These are phyloP conservation scores for Calonectria pseudoturangicola DNA, from an alignment of 2,329 filamentous ascomycete genomes.

Conservation along the genomic window DNA sequence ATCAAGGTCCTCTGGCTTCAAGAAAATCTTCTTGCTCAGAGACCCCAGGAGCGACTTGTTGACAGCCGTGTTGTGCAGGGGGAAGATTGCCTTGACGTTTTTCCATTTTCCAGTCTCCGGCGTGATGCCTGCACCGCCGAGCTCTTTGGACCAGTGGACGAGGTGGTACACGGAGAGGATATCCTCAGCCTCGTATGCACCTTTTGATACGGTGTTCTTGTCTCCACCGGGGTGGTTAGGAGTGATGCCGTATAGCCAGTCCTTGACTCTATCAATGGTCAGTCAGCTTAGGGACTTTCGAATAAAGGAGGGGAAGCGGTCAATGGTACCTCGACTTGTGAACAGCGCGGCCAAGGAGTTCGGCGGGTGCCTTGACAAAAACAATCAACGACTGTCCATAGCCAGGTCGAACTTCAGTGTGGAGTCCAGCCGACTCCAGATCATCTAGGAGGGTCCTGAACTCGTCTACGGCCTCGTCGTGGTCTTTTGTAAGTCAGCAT, in stretches of 20 bases:
- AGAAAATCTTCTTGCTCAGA: conserved; percentile 71
- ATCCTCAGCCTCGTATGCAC: conserved; percentile 77
- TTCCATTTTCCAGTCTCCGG: conserved; percentile 75
- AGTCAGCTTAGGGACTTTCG: background rate
- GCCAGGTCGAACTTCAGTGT: conserved; percentile 83
- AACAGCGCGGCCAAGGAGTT: conserved; percentile 78
- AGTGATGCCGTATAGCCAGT: conserved; percentile 84
- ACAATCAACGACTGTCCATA: conserved; percentile 80
- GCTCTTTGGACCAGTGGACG: conserved; percentile 73
- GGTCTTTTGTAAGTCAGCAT: conserved; percentile 51
- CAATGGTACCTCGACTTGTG: conserved; percentile 77
- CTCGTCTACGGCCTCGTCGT: conserved; percentile 58
- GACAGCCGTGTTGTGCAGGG: conserved; percentile 74
- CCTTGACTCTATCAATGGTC: conserved; percentile 74
- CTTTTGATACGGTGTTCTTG: conserved; percentile 71
- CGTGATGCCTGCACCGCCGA: conserved; percentile 78
- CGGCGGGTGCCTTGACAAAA: conserved; percentile 78
- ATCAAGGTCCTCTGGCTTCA: conserved; percentile 73
- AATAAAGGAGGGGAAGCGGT: background rate
- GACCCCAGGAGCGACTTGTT: conserved; percentile 76
- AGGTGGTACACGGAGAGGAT: conserved; percentile 83
- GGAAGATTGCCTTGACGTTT: conserved; percentile 76
- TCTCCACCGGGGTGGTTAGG: conserved; percentile 76
- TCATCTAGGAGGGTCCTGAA: conserved; percentile 71
- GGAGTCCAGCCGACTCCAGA: conserved; percentile 77